A percentile compares a stretch with the other conserved stretches of the same genome.
Evolutionary conservation across 768 basidiomycete species (phyloP).

Genomic region (Hypholoma sublateritium): DNA sequence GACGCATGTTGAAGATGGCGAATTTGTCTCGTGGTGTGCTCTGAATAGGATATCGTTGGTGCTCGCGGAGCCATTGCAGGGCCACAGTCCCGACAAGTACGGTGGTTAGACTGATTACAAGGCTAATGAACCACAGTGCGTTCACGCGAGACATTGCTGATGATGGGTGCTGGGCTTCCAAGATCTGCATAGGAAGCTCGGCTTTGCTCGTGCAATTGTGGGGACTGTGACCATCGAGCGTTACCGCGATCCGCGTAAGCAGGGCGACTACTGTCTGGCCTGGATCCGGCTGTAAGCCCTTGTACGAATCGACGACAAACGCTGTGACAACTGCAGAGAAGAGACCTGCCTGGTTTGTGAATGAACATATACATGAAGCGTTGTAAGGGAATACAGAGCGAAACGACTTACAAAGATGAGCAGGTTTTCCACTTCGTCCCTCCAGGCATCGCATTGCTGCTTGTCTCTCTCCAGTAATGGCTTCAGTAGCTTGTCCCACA

Average conservation of each 20-base stretch:
- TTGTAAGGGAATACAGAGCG: neutral
- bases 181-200: neutral
- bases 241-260: conserved; percentile 5
- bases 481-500: conserved; percentile 9
- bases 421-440: conserved; percentile 23
- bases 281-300: conserved; percentile 16
- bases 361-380: neutral
- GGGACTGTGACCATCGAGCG: neutral
- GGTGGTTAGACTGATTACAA: conserved; percentile 13
- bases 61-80: conserved; percentile 18
- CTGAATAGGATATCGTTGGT: conserved; percentile 9
- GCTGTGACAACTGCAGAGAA: conserved; percentile 23
- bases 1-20: conserved; percentile 24
- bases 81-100: conserved; percentile 15
- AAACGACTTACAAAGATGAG: conserved; percentile 21
- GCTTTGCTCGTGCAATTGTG: neutral
- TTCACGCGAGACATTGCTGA: conserved; percentile 12
- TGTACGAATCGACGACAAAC: conserved; percentile 22
- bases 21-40: conserved; percentile 7
- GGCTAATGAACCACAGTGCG: conserved; percentile 15
- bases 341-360: conserved; percentile 23
- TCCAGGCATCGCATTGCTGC: conserved; percentile 16
- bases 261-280: conserved; percentile 8
- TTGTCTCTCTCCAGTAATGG: conserved; percentile 11
- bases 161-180: neutral